Percentiles rank a stretch among this genome's conserved stretches.
Evolutionary conservation across 176 grass and related monocot species (phyloP).

Genomic region (Saccharum spontaneum): DNA sequence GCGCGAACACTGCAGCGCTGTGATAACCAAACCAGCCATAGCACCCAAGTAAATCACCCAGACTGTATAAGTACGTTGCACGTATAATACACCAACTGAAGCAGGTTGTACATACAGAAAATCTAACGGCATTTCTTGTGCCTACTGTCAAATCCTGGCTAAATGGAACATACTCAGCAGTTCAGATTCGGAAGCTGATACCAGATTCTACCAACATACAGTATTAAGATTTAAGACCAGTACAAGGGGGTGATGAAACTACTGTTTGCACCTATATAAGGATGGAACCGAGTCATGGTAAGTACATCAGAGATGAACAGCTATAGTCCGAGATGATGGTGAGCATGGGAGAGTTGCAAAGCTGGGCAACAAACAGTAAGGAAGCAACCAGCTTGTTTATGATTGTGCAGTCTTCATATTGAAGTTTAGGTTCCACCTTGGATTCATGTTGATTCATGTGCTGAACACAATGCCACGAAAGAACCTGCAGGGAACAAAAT

Average conservation of each 20-base stretch:
- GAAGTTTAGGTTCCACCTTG: conserved; percentile 17
- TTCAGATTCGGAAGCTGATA: not conserved
- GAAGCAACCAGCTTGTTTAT: not conserved
- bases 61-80: not conserved
- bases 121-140: conserved; percentile 14
- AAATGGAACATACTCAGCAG: not conserved
- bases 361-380: not conserved
- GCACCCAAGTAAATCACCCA: conserved; percentile 14
- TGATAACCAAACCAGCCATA: not conserved
- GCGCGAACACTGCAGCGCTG: not conserved
- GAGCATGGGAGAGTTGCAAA: conserved; percentile 13
- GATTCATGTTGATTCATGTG: conserved; percentile 25
- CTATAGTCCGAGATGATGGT: not conserved
- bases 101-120: conserved; percentile 17
- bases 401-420: not conserved
- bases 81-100: conserved; percentile 19
- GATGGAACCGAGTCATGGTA: not conserved
- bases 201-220: conserved; percentile 2
- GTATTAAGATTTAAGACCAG: not conserved
- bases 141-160: not conserved
- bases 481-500: conserved; percentile 39
- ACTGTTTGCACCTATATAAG: conserved; percentile 7
- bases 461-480: conserved; percentile 26
- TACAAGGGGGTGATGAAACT: not conserved
- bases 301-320: conserved; percentile 12